Evolutionary conservation across 805 yeast species (phyloP).

Genomic region (Saturnispora zaruensis): DNA sequence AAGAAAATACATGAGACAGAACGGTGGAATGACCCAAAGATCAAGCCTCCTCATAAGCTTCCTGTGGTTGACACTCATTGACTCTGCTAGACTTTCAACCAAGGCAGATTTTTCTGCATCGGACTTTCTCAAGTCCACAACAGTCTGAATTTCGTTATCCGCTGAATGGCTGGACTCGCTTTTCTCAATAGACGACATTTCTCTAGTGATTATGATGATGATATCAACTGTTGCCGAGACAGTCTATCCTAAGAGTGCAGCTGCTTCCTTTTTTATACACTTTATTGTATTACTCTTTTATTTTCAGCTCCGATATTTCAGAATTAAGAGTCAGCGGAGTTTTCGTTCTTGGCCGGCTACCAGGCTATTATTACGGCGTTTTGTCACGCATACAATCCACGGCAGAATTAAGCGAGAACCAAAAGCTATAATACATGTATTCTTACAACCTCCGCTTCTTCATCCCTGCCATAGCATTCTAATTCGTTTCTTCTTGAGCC

Average conservation of each 20-base stretch:
- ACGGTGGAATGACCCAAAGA: conserved; percentile 64
- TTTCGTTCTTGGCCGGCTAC: background rate
- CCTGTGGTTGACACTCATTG: conserved; percentile 43
- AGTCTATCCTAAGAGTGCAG: background rate
- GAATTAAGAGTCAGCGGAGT: background rate
- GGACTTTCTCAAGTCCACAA: conserved; percentile 1
- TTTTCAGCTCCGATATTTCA: background rate
- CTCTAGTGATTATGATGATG: background rate
- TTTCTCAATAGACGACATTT: conserved; percentile 7
- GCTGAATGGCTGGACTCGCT: background rate
- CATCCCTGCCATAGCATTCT: background rate
- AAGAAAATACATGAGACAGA: conserved; percentile 62
- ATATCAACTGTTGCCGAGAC: too few species aligned
- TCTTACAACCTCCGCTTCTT: too few species aligned
- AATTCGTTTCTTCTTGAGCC: background rate
- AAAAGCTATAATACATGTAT: too few species aligned
- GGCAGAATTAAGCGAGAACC: too few species aligned
- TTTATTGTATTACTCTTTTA: background rate
- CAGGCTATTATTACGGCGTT: background rate
- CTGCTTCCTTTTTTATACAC: background rate
- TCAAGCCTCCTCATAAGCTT: conserved; percentile 60
- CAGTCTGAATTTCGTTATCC: conserved; percentile 1
- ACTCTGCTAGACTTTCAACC: conserved; percentile 32
- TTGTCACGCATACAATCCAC: background rate
- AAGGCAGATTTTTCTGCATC: conserved; percentile 12